Evolutionary conservation across 2,329 filamentous ascomycete species (phyloP).

Genomic region (Colletotrichum sp.): DNA sequence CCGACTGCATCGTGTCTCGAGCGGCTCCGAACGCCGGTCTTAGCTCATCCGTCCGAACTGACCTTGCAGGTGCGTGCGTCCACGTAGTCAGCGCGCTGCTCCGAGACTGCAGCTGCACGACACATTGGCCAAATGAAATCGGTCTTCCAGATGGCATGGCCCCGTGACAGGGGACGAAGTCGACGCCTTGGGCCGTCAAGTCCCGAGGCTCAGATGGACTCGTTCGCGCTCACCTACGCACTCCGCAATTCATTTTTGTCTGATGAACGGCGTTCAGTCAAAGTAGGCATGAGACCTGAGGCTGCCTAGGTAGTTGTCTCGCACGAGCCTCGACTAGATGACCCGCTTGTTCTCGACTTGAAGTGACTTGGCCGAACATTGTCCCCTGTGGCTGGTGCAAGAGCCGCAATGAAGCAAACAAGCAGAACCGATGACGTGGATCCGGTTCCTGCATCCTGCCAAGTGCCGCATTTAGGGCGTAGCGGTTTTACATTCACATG

Average conservation of each 20-base stretch:
- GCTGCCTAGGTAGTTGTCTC: not conserved
- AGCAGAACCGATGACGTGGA: not conserved
- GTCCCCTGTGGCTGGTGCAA: not conserved
- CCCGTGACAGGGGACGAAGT: not conserved
- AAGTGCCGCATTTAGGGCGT: not conserved
- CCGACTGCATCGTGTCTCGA: conserved; percentile 4
- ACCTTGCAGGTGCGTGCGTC: not conserved
- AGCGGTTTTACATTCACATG: not conserved
- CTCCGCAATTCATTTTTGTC: not conserved
- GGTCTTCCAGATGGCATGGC: not conserved
- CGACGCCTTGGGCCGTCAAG: not conserved
- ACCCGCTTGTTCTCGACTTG: not conserved
- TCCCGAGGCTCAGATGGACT: conserved; percentile 2
- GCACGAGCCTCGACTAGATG: not conserved
- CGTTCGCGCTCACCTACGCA: not conserved
- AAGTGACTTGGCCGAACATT: not conserved
- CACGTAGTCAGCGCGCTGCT: not conserved
- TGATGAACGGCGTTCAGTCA: not conserved
- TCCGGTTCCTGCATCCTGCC: not conserved
- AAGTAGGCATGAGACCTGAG: not conserved
- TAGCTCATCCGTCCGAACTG: conserved; percentile 4
- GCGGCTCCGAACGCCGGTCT: conserved; percentile 11
- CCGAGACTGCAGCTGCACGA: conserved; percentile 18
- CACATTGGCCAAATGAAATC: not conserved
- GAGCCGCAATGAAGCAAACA: not conserved